These are phyloP conservation scores for Voacanga thouarsii DNA, from an alignment of 257 asterid genomes.

Conservation along the genomic window DNA sequence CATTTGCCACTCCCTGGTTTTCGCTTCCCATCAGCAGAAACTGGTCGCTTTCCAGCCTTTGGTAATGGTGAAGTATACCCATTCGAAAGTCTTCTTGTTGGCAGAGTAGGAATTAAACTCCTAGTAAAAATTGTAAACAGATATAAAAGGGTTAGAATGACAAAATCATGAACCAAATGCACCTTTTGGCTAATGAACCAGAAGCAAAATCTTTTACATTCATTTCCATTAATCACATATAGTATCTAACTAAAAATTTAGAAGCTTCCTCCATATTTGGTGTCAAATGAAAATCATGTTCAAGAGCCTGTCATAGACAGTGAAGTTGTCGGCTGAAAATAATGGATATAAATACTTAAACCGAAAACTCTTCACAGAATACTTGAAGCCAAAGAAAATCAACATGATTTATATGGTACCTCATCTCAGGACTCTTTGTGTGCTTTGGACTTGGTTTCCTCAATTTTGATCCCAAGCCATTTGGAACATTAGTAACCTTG, in stretches of 20 bases:
- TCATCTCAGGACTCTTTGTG: constrained; percentile 43
- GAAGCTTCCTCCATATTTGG: neutral
- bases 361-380: neutral
- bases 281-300: neutral
- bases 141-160: neutral
- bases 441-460: constrained; percentile 49
- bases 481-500: constrained; percentile 36
- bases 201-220: neutral
- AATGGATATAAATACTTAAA: neutral
- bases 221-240: neutral
- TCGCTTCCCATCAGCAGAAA: constrained; percentile 45
- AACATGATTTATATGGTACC: constrained; percentile 32
- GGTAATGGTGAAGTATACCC: constrained; percentile 34
- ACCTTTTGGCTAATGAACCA: neutral
- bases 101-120: constrained; percentile 66
- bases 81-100: constrained; percentile 45
- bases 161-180: neutral
- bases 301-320: neutral
- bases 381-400: neutral
- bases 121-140: constrained; percentile 25
- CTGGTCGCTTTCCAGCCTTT: constrained; percentile 39
- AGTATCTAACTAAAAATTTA: neutral
- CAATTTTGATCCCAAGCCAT: constrained; percentile 40
- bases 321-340: neutral
- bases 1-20: constrained; percentile 51